Percentiles rank a stretch among this genome's conserved stretches.
Evolutionary conservation across 2,329 filamentous ascomycete species (phyloP).

Genomic region (Penicillium sp.): DNA sequence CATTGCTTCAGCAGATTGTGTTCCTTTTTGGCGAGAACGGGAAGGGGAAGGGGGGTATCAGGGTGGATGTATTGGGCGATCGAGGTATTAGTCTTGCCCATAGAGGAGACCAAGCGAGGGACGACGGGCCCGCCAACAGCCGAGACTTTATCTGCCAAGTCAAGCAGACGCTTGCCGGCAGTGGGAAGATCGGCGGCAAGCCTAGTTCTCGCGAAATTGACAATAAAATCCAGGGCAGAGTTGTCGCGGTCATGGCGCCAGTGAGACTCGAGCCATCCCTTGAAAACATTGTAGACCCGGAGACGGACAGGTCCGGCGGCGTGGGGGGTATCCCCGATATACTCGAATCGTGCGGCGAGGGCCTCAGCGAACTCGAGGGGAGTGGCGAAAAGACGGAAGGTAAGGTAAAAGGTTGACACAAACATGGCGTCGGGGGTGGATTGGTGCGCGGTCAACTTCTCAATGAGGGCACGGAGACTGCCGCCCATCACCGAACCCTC

Average conservation of each 20-base stretch:
- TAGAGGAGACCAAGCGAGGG: constrained; percentile 78
- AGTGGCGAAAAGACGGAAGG: constrained; percentile 89
- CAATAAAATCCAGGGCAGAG: constrained; percentile 72
- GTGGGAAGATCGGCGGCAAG: constrained; percentile 70
- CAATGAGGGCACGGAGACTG: constrained; percentile 86
- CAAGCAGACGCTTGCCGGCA: constrained; percentile 77
- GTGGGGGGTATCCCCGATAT: constrained; percentile 75
- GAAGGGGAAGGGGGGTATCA: constrained; percentile 70
- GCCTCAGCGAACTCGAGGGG: constrained; percentile 76
- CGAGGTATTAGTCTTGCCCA: constrained; percentile 83
- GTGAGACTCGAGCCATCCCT: constrained; percentile 95
- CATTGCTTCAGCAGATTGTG: constrained; percentile 70
- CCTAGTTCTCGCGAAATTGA: constrained; percentile 75
- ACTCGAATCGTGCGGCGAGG: constrained; percentile 90
- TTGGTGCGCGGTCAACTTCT: constrained; percentile 89
- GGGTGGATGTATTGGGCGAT: constrained; percentile 69
- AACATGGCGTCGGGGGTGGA: constrained; percentile 90
- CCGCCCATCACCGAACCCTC: constrained; percentile 94
- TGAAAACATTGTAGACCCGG: constrained; percentile 94
- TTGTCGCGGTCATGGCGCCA: constrained; percentile 84
- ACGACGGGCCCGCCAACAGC: constrained; percentile 73
- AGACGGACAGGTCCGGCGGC: constrained; percentile 80
- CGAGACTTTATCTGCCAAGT: constrained; percentile 77
- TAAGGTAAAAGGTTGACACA: constrained; percentile 92
- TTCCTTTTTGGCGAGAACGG: constrained; percentile 75